A percentile compares a stretch with the other conserved stretches of the same genome.
Conservation (phyloP, 371 early-diverging fungal species). For the Apophysomyces trapeziformis region DNA sequence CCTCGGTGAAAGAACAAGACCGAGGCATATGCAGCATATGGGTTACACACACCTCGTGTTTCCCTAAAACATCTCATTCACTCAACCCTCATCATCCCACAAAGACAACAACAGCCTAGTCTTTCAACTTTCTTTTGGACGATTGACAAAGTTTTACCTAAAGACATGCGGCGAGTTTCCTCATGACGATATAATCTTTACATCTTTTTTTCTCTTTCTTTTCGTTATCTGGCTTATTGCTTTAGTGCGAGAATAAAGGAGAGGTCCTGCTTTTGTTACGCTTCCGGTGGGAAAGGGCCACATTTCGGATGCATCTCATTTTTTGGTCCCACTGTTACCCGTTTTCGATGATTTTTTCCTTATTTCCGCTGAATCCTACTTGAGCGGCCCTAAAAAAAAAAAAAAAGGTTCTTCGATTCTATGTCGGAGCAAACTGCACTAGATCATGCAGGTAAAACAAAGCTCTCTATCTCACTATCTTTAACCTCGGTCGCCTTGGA, state of each 20-base stretch:
- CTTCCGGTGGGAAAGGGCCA: not conserved
- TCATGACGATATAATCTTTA: too few relatives aligned
- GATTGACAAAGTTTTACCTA: not conserved
- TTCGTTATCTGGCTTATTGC: too few relatives aligned
- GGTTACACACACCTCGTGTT: constrained; percentile 31
- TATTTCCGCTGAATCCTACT: not conserved
- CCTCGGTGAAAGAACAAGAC: constrained; percentile 11
- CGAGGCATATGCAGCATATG: constrained; percentile 28
- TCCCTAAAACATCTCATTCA: too few relatives aligned
- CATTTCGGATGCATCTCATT: not conserved
- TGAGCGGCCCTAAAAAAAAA: not conserved
- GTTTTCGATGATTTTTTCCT: constrained; percentile 3
- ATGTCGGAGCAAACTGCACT: not conserved
- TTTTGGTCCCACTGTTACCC: not conserved
- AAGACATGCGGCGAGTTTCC: too few relatives aligned
- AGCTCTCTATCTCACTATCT: not conserved
- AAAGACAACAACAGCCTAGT: not conserved
- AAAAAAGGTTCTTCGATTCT: not conserved
- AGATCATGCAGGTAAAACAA: not conserved
- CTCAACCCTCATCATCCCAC: constrained; percentile 2
- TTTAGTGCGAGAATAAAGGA: too few relatives aligned
- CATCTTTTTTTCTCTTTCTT: too few relatives aligned
- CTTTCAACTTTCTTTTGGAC: not conserved
- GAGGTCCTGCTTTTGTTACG: too few relatives aligned
- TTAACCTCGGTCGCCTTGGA: too few relatives aligned